Conservation (phyloP, 140 eudicot genomes). For the Anethum foeniculum region DNA sequence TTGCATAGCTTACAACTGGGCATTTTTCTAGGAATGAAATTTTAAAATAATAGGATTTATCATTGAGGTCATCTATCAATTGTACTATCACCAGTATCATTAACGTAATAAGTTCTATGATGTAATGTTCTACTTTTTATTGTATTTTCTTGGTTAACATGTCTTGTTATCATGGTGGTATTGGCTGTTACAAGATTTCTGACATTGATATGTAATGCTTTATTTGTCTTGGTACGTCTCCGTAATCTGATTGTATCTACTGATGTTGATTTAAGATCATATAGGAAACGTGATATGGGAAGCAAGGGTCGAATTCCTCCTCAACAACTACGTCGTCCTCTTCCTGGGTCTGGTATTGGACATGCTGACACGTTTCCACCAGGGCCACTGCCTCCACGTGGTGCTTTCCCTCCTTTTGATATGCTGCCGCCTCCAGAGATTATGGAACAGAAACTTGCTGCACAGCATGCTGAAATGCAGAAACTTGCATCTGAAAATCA, state of each 20-base stretch:
- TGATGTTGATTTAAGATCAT: not conserved
- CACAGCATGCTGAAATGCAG: not conserved
- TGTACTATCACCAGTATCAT: not conserved
- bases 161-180: not conserved
- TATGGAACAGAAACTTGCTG: not conserved
- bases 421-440: conserved; percentile 1
- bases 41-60: not conserved
- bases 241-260: not conserved
- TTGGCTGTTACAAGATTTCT: not conserved
- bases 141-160: not conserved
- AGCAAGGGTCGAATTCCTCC: conserved; percentile 4
- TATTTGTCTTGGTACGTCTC: not conserved
- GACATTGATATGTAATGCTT: not conserved
- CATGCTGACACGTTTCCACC: not conserved
- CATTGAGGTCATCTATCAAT: not conserved
- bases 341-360: not conserved
- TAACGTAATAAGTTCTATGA: not conserved
- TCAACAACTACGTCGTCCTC: conserved; percentile 1
- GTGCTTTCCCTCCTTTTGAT: conserved; percentile 4
- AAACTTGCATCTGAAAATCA: not conserved
- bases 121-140: not conserved
- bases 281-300: not conserved
- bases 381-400: conserved; percentile 3
- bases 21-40: not conserved
- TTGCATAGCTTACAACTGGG: not conserved